Conservation (phyloP, 2,329 filamentous ascomycete genomes). For the Verticillium zaregamsianum region DNA sequence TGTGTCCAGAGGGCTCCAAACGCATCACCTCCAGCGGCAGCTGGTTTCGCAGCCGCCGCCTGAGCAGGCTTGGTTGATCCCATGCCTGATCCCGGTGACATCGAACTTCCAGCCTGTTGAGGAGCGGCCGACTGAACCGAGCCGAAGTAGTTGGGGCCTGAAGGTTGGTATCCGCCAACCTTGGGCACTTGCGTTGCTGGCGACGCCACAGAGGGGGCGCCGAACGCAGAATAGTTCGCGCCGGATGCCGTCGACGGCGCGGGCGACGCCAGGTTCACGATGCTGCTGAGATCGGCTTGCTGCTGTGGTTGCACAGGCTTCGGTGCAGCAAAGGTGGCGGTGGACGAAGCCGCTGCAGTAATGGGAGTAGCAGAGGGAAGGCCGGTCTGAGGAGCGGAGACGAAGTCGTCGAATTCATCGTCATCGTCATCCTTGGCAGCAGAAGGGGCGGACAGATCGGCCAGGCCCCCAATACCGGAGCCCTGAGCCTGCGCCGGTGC, state of each 20-base stretch:
- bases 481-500: conserved; percentile 33
- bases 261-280: conserved; percentile 77
- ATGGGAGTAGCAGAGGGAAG: conserved; percentile 41
- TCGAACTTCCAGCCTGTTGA: conserved; percentile 17
- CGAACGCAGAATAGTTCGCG: conserved; percentile 62
- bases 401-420: conserved; percentile 97
- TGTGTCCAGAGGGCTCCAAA: conserved; percentile 86
- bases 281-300: conserved; percentile 72
- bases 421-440: conserved; percentile 59
- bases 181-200: conserved; percentile 44
- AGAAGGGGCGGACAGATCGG: conserved; percentile 16
- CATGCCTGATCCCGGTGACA: conserved; percentile 21
- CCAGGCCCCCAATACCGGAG: conserved; percentile 43
- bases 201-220: conserved; percentile 37
- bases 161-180: conserved; percentile 65
- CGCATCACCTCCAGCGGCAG: conserved; percentile 67
- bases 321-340: conserved; percentile 72
- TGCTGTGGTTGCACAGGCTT: conserved; percentile 82
- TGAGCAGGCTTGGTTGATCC: conserved; percentile 45
- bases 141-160: conserved; percentile 92
- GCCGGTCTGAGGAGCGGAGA: conserved; percentile 58
- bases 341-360: conserved; percentile 48
- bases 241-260: conserved; percentile 51
- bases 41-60: conserved; percentile 47
- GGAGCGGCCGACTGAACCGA: conserved; percentile 56